These are phyloP conservation scores for Aspergillus nomiae DNA, from an alignment of 2,329 filamentous ascomycete genomes.

Conservation along the genomic window DNA sequence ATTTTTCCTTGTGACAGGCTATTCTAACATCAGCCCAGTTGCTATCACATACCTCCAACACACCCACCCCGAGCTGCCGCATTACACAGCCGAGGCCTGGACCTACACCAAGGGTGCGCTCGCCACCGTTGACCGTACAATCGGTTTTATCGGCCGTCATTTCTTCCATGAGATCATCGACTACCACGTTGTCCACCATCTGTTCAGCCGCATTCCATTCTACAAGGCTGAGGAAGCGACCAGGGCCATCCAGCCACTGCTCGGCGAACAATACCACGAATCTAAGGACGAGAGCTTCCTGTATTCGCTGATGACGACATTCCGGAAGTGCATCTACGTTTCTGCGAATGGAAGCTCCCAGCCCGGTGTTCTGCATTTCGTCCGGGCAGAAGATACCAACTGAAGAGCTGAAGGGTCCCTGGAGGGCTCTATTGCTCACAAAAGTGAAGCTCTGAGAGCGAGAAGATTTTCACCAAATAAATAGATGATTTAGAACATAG, in stretches of 20 bases:
- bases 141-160: constrained; percentile 65
- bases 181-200: constrained; percentile 65
- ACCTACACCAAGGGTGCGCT: constrained; percentile 64
- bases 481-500: neutral
- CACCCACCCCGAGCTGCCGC: constrained; percentile 60
- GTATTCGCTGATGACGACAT: constrained; percentile 50
- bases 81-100: constrained; percentile 63
- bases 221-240: constrained; percentile 64
- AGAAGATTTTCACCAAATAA: neutral
- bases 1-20: neutral
- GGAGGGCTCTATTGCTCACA: neutral
- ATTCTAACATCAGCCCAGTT: constrained; percentile 45
- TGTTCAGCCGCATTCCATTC: constrained; percentile 63
- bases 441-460: neutral
- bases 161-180: constrained; percentile 69
- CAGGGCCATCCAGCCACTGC: constrained; percentile 57
- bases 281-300: constrained; percentile 44
- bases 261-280: constrained; percentile 55
- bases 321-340: constrained; percentile 53
- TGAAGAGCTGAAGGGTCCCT: neutral
- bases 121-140: constrained; percentile 65
- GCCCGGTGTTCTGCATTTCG: constrained; percentile 25
- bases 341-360: constrained; percentile 29
- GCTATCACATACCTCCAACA: constrained; percentile 77
- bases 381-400: constrained; percentile 14